Base-by-base conservation (phyloP, 2,329 filamentous ascomycete genomes). In the Monosporascus sp. region DNA sequence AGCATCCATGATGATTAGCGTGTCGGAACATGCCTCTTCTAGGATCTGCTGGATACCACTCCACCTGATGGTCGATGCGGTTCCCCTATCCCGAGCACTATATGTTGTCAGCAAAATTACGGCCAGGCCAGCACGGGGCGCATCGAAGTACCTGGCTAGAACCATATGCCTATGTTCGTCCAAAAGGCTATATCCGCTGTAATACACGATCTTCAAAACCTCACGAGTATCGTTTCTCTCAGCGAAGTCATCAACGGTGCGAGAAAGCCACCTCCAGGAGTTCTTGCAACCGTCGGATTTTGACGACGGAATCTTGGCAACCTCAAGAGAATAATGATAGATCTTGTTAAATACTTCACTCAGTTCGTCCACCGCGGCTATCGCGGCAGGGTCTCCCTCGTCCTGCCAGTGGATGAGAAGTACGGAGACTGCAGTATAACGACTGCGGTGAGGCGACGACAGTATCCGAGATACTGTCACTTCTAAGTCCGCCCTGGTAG, bases 351-450 rank as follows among this genome's bases (percentile, higher is more conserved):
- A 71, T 7, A 82, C 74, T 7, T 74, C 71, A 38, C 72, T 75
- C 24, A 84, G 66, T 20, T 82, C 78, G 14, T 74, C 65, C 25
- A 79, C 68, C 1, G 75, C 72, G 3, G 62, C 65, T 25, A 69
- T 67, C 11, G 78, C 75, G 8, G 62, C 65, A 2, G 55, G 50
- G 14, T 80, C 74, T 14, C 77, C 71, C 49, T 83, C 80, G 39
- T 81, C 78, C 53, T 80, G 73, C 81, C 81, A 84, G 52, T 74
- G 72, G 5, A 83, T 65, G n/a, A 83, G 62, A n/a, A 83, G 71
- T 2, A 69, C 79, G 50, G 77, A 74, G 3, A 76, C 80, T n/a
- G 70, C 69, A 43, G 70, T 77, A 58, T 84, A 84, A 14, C 81
- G 77, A 54, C 74, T 76, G 44, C 79, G 77, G 50, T 72, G 72